Conservation (phyloP, 192 early-diverging fungal genomes). For the Gonapodya prolifera region DNA sequence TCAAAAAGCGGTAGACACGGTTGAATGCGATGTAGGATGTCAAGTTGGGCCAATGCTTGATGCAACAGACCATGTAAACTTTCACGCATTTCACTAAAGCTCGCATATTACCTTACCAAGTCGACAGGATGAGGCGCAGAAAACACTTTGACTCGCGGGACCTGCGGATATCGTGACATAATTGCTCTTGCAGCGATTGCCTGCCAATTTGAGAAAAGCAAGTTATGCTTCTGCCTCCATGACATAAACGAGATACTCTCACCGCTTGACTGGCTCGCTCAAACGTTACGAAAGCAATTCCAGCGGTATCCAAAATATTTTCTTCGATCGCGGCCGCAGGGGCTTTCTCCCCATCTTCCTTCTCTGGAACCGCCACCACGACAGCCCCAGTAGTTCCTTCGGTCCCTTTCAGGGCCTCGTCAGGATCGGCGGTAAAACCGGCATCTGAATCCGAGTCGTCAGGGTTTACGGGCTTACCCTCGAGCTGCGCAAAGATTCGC, state of each 20-base stretch:
- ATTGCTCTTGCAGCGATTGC: background rate
- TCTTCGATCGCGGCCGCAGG: no score
- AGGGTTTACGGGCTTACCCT: background rate
- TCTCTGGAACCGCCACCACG: background rate
- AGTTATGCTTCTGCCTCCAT: background rate
- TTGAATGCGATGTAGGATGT: background rate
- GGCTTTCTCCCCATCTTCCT: no score
- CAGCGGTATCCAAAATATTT: background rate
- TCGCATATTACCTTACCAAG: background rate
- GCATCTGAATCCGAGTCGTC: background rate
- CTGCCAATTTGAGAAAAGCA: background rate
- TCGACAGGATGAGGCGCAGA: background rate
- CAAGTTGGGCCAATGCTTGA: background rate
- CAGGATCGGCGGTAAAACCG: background rate
- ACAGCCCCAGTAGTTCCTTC: background rate
- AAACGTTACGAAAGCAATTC: background rate
- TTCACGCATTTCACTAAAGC: no score
- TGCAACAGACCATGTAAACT: no score
- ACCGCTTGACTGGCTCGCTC: background rate
- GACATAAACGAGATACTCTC: background rate
- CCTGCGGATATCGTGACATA: background rate
- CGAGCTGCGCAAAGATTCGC: background rate
- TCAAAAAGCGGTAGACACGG: background rate
- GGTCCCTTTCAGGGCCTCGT: background rate
- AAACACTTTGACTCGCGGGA: background rate